Percentiles rank a stretch among this genome's conserved stretches.
phyloP scores from a whole-genome alignment of 768 basidiomycete genomes.

The Podaxis pistillaris region DNA sequence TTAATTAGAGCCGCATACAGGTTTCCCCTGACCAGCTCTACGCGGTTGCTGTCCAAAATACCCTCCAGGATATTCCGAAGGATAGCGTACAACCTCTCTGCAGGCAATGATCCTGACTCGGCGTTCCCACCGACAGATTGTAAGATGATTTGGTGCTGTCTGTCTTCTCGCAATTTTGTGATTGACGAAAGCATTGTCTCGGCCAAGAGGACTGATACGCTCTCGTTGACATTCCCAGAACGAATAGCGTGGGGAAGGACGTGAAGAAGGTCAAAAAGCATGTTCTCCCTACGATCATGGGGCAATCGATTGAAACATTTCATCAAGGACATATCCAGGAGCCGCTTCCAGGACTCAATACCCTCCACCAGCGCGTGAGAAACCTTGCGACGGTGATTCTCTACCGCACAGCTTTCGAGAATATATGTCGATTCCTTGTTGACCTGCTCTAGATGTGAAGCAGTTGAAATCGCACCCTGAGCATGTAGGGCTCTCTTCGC shows the following conservation, averaged over 20 bases:
- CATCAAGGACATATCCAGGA: constrained; percentile 81
- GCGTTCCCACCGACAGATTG: constrained; percentile 64
- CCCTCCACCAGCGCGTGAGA: constrained; percentile 65
- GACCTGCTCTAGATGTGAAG: constrained; percentile 64
- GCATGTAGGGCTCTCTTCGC: constrained; percentile 62
- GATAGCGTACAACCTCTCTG: constrained; percentile 74
- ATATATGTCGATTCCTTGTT: constrained; percentile 71
- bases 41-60: constrained; percentile 70
- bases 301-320: constrained; percentile 86
- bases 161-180: constrained; percentile 85
- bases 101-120: constrained; percentile 68
- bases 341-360: constrained; percentile 81
- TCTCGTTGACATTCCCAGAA: constrained; percentile 62
- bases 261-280: constrained; percentile 88
- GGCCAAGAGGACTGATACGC: constrained; percentile 79
- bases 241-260: constrained; percentile 71
- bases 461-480: constrained; percentile 64
- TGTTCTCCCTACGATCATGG: constrained; percentile 79
- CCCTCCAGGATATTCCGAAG: constrained; percentile 74
- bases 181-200: constrained; percentile 80
- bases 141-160: constrained; percentile 65
- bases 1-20: constrained; percentile 91
- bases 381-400: constrained; percentile 86
- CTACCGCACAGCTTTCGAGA: constrained; percentile 78
- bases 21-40: constrained; percentile 89